Evolutionary conservation across 1,284 basidiomycete genomes (phyloP).

Genomic region (Porogramme epimiltina): DNA sequence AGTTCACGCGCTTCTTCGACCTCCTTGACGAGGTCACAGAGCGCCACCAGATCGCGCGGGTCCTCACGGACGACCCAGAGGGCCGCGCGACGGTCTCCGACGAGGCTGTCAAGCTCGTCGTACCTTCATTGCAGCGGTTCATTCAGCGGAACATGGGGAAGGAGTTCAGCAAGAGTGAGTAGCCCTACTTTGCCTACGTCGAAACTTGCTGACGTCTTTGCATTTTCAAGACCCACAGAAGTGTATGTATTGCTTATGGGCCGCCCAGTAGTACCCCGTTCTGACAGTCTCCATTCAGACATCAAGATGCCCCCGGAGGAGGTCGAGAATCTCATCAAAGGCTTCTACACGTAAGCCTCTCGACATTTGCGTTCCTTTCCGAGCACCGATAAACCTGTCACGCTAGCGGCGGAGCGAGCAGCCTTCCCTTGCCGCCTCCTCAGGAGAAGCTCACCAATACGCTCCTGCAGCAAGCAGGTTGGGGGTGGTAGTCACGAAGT

Average conservation of each 20-base stretch:
- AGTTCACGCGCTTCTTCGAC: conserved; percentile 78
- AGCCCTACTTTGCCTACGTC: background rate
- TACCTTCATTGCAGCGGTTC: conserved; percentile 72
- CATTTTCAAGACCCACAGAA: conserved; percentile 69
- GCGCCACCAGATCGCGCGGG: conserved; percentile 63
- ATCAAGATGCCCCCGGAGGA: conserved; percentile 78
- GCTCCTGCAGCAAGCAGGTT: conserved; percentile 32
- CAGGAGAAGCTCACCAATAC: conserved; percentile 30
- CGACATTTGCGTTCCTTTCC: background rate
- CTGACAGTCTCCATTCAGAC: conserved; percentile 44
- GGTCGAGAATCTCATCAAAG: conserved; percentile 69
- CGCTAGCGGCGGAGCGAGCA: conserved; percentile 4
- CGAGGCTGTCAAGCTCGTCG: conserved; percentile 73
- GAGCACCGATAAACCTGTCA: background rate
- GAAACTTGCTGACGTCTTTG: background rate
- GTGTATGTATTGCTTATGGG: conserved; percentile 49
- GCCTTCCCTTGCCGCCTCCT: conserved; percentile 14
- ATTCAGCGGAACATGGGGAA: conserved; percentile 73
- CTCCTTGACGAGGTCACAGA: conserved; percentile 76
- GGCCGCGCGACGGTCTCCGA: conserved; percentile 60
- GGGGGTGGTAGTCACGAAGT: conserved; percentile 25
- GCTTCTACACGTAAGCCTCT: conserved; percentile 45
- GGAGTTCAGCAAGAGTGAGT: conserved; percentile 82
- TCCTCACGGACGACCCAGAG: conserved; percentile 71
- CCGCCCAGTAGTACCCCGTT: background rate